These are phyloP conservation scores for Tephrocybe sp. DNA, from an alignment of 768 basidiomycete genomes.

Conservation along the genomic window DNA sequence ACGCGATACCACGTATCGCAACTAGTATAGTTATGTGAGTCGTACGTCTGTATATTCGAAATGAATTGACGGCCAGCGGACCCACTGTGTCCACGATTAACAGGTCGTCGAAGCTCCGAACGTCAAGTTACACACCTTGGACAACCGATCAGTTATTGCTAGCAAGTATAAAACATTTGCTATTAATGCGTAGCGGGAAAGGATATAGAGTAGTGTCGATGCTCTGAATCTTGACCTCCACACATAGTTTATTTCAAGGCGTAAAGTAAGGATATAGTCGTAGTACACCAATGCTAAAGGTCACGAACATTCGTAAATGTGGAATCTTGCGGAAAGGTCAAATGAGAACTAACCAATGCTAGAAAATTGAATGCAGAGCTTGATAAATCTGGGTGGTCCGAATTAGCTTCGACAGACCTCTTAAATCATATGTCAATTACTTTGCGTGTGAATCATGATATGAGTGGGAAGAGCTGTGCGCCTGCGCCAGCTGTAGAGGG, in stretches of 20 bases:
- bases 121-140: conserved; percentile 12
- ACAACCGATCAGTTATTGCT: conserved; percentile 16
- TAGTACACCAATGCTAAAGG: conserved; percentile 1
- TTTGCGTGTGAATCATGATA: background rate
- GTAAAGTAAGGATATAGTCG: conserved; percentile 27
- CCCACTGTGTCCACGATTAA: background rate
- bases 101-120: no score
- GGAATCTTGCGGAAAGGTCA: no score
- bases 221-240: conserved; percentile 21
- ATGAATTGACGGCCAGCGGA: background rate
- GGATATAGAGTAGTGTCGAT: conserved; percentile 23
- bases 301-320: background rate
- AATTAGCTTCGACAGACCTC: no score
- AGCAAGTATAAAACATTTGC: conserved; percentile 26
- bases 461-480: background rate
- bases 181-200: conserved; percentile 25
- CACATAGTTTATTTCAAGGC: conserved; percentile 22
- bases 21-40: conserved; percentile 1
- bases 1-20: conserved; percentile 2
- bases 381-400: conserved; percentile 9
- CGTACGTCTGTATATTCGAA: no score
- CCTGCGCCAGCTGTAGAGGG: background rate
- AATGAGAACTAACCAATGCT: conserved; percentile 4
- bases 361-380: conserved; percentile 9
- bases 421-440: no score